A percentile compares a stretch with the other conserved stretches of the same genome.
Evolutionary conservation across 2,329 filamentous ascomycete genomes (phyloP).

Genomic region (Cercospora sp.): DNA sequence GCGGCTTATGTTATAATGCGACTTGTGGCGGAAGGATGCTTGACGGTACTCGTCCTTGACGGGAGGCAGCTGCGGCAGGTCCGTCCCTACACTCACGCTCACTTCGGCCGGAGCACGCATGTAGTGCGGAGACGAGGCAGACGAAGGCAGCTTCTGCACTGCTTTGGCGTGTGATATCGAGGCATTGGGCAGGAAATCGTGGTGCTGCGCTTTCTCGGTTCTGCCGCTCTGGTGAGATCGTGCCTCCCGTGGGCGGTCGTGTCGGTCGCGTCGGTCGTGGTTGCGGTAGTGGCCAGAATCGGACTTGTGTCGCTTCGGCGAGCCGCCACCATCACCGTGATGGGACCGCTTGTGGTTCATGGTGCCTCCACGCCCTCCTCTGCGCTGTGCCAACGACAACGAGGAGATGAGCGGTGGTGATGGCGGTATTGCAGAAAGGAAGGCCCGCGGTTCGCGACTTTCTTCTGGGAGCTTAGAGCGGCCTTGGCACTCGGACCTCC

Average conservation of each 20-base stretch:
- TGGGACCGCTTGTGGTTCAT: constrained; percentile 29
- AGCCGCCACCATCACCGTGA: constrained; percentile 13
- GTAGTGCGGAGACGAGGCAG: constrained; percentile 1
- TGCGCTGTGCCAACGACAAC: constrained; percentile 33
- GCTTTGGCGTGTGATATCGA: constrained; percentile 22
- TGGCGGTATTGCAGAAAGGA: background rate
- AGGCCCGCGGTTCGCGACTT: background rate
- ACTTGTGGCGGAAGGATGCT: constrained; percentile 40
- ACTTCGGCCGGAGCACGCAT: constrained; percentile 21
- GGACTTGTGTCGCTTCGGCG: constrained; percentile 12
- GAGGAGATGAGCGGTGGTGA: constrained; percentile 38
- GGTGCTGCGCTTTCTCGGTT: background rate
- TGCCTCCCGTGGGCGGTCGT: constrained; percentile 10
- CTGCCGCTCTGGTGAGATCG: background rate
- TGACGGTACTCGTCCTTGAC: constrained; percentile 30
- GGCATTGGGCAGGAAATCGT: background rate
- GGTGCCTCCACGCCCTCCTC: constrained; percentile 33
- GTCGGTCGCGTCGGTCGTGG: constrained; percentile 7
- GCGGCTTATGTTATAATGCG: constrained; percentile 27
- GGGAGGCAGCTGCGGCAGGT: constrained; percentile 35
- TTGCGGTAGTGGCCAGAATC: constrained; percentile 11
- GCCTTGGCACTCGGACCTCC: constrained; percentile 1
- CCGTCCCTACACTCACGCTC: constrained; percentile 2
- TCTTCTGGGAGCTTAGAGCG: background rate
- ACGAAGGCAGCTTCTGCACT: constrained; percentile 24